Conservation (phyloP, 495 filamentous ascomycete species). For the Lasiosphaeria ovina region DNA sequence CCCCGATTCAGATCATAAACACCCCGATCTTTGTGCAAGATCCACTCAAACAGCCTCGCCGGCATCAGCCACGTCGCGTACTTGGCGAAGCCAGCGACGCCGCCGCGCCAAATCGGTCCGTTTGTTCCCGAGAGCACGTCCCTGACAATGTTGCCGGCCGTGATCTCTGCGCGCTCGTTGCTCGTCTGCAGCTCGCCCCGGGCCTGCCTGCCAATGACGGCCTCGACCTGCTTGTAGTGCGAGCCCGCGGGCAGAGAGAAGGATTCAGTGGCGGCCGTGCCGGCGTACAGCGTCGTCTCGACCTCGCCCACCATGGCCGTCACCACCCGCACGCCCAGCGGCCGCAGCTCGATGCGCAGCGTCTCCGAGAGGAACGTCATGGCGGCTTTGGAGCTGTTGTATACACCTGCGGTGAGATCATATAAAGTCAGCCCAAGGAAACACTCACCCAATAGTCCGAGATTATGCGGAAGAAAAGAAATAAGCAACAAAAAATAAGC, state of each 20-base stretch:
- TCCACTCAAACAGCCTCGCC: background rate
- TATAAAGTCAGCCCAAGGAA: too few species aligned
- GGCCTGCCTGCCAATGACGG: background rate
- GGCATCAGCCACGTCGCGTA: background rate
- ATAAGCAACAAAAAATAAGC: background rate
- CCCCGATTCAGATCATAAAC: background rate
- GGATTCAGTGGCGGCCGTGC: background rate
- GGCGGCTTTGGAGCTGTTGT: conserved; percentile 53
- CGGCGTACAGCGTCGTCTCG: background rate
- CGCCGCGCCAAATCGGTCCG: background rate
- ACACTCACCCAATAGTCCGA: too few species aligned
- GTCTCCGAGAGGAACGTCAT: conserved; percentile 39
- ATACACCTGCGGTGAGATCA: conserved; percentile 30
- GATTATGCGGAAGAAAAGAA: too few species aligned
- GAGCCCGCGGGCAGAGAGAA: conserved; percentile 4
- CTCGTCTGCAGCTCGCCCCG: background rate
- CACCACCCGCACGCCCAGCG: conserved; percentile 43
- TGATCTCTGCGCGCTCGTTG: background rate
- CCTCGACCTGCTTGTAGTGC: background rate
- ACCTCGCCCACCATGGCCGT: conserved; percentile 32
- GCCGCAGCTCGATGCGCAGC: conserved; percentile 50
- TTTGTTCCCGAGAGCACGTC: background rate
- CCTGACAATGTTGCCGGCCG: background rate
- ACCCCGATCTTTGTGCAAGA: background rate
- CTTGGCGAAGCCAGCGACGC: background rate